A percentile compares a stretch with the other conserved stretches of the same genome.
These are phyloP conservation scores for Apiotrichum brassicae DNA, from an alignment of 1,284 basidiomycete genomes.

Conservation along the genomic window DNA sequence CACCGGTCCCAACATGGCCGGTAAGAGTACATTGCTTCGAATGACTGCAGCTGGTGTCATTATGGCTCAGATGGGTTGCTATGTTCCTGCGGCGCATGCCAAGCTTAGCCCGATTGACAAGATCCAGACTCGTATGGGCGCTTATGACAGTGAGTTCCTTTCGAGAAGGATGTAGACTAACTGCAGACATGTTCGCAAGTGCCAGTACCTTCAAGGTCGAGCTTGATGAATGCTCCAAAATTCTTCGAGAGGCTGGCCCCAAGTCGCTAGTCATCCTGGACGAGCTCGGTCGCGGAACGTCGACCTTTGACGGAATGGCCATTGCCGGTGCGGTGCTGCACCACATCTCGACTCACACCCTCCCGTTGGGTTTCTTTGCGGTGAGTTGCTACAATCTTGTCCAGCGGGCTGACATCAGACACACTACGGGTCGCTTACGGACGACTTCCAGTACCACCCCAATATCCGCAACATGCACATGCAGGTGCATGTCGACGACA, in stretches of 20 bases:
- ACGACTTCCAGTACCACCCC: conserved; percentile 66
- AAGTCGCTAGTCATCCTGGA: conserved; percentile 91
- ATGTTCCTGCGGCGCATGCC: conserved; percentile 79
- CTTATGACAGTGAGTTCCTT: conserved; percentile 65
- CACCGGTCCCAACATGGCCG: conserved; percentile 80
- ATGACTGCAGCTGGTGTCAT: conserved; percentile 97
- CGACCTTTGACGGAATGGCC: conserved; percentile 80
- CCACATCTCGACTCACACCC: conserved; percentile 80
- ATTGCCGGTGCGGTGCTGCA: conserved; percentile 93
- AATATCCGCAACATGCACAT: conserved; percentile 92
- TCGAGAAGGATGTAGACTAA: not conserved
- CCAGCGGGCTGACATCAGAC: conserved; percentile 29
- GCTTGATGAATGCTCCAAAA: conserved; percentile 89
- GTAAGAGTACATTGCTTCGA: conserved; percentile 77
- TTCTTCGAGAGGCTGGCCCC: conserved; percentile 81
- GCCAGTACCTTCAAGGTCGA: conserved; percentile 96
- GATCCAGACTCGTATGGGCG: conserved; percentile 97
- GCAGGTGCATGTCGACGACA: conserved; percentile 84
- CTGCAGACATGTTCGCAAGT: conserved; percentile 76
- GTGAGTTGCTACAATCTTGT: conserved; percentile 21
- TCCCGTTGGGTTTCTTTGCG: conserved; percentile 61
- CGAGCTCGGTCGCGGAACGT: conserved; percentile 67
- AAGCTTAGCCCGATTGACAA: conserved; percentile 82
- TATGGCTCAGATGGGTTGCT: conserved; percentile 97
- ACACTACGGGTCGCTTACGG: conserved; percentile 47